phyloP scores from a whole-genome alignment of 2,329 filamentous ascomycete genomes.

The Fusarium sp. region DNA sequence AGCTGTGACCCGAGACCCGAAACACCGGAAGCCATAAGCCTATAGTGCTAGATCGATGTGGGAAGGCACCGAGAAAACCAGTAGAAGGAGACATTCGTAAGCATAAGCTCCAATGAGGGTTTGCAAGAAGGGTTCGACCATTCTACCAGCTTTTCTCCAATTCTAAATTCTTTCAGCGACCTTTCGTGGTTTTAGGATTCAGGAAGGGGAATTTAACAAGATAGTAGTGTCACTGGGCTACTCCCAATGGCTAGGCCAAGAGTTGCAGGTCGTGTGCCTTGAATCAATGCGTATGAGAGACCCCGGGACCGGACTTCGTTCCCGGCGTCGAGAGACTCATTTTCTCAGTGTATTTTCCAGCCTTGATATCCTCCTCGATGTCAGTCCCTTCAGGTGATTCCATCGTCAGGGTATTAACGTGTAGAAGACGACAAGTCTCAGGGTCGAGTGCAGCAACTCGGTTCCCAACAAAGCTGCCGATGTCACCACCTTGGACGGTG shows the following conservation, averaged over 20 bases:
- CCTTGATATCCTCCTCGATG: not conserved
- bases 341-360: not conserved
- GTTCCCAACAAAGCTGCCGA: not conserved
- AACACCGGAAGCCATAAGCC: fast-evolving
- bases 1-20: no score
- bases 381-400: not conserved
- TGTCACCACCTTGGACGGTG: not conserved
- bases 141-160: fast-evolving
- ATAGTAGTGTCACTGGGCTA: no score
- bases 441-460: not conserved
- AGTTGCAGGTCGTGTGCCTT: no score
- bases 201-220: no score
- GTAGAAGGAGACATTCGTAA: not conserved
- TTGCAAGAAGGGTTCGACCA: no score
- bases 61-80: not conserved
- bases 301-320: not conserved
- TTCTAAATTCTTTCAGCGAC: fast-evolving
- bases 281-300: no score
- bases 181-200: no score
- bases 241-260: no score
- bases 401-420: fast-evolving
- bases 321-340: fast-evolving
- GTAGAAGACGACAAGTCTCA: not conserved
- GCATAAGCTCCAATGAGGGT: no score
- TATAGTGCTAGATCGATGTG: not conserved